A percentile compares a stretch with the other conserved stretches of the same genome.
phyloP scores from a whole-genome alignment of 2,329 filamentous ascomycete species.

The Thyridium curvatum region DNA sequence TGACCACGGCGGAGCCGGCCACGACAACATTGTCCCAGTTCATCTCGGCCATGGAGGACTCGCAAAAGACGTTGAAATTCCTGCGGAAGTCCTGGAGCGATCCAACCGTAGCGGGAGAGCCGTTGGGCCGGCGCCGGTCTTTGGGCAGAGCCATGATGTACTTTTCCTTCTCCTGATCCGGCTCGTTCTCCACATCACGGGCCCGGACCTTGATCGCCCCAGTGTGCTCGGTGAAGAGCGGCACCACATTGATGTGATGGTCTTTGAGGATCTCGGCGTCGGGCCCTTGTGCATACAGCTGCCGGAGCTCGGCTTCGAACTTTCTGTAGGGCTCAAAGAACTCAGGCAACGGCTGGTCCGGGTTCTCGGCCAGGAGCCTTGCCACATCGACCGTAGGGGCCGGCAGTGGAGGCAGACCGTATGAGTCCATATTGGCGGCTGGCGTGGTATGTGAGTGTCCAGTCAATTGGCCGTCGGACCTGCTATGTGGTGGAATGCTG shows the following conservation, averaged over 20 bases:
- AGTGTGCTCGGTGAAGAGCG: conserved; percentile 56
- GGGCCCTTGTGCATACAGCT: conserved; percentile 63
- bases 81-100: conserved; percentile 65
- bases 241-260: conserved; percentile 55
- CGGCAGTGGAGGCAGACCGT: conserved; percentile 37
- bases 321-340: conserved; percentile 60
- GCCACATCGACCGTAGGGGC: conserved; percentile 37
- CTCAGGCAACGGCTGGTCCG: conserved; percentile 45
- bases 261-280: conserved; percentile 50
- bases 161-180: conserved; percentile 51
- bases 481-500: not conserved
- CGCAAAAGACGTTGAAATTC: conserved; percentile 78
- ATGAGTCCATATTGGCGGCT: conserved; percentile 24
- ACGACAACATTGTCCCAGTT: conserved; percentile 80
- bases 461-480: not conserved
- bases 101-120: conserved; percentile 61
- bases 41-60: conserved; percentile 67
- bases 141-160: conserved; percentile 65
- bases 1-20: conserved; percentile 75
- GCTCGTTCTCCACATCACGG: conserved; percentile 51
- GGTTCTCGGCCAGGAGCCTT: conserved; percentile 48
- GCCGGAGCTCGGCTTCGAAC: conserved; percentile 61
- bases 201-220: conserved; percentile 54
- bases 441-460: not conserved
- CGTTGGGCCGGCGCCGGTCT: conserved; percentile 54